A percentile compares a stretch with the other conserved stretches of the same genome.
These are phyloP conservation scores for Phytophthora pinifolia DNA, from an alignment of 352 stramenopile genomes.

Conservation along the genomic window DNA sequence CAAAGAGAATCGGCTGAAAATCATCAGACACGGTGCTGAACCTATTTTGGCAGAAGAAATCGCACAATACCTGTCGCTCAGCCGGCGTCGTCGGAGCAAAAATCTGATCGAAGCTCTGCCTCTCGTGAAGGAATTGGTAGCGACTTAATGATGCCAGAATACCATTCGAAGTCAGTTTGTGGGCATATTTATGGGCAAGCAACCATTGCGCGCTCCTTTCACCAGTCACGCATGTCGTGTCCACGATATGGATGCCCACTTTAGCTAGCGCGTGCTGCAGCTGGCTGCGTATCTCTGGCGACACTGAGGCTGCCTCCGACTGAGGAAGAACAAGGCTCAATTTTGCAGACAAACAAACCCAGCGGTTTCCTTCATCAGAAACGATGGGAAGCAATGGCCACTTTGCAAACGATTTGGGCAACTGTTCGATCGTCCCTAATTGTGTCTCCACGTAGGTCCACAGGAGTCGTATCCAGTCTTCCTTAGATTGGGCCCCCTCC, in stretches of 20 bases:
- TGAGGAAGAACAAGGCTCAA: slow-evolving; percentile 41
- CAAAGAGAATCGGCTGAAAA: slow-evolving; percentile 40
- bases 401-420: slow-evolving; percentile 31
- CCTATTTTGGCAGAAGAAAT: slow-evolving; percentile 45
- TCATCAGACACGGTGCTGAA: slow-evolving; percentile 35
- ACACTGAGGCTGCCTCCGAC: slow-evolving; percentile 11
- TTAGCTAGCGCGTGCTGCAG: slow-evolving; percentile 37
- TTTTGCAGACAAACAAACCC: slow-evolving; percentile 34
- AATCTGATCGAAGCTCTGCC: slow-evolving; percentile 40
- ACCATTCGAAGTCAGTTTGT: slow-evolving; percentile 47
- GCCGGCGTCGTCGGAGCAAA: slow-evolving; percentile 28
- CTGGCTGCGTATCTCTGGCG: slow-evolving; percentile 13
- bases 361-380: slow-evolving; percentile 24
- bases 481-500: slow-evolving; percentile 15
- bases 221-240: slow-evolving; percentile 41
- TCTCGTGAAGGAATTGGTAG: slow-evolving; percentile 32
- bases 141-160: slow-evolving; percentile 40
- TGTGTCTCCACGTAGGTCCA: slow-evolving; percentile 56
- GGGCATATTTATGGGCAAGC: slow-evolving; percentile 37
- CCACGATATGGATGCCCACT: slow-evolving; percentile 45
- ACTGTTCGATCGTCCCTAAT: slow-evolving; percentile 27
- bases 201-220: slow-evolving; percentile 50
- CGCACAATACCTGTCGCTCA: slow-evolving; percentile 39
- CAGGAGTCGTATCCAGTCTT: slow-evolving; percentile 49
- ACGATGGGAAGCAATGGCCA: slow-evolving; percentile 49